Conservation (phyloP, 768 basidiomycete species). For the Psilocybe azurescens region DNA sequence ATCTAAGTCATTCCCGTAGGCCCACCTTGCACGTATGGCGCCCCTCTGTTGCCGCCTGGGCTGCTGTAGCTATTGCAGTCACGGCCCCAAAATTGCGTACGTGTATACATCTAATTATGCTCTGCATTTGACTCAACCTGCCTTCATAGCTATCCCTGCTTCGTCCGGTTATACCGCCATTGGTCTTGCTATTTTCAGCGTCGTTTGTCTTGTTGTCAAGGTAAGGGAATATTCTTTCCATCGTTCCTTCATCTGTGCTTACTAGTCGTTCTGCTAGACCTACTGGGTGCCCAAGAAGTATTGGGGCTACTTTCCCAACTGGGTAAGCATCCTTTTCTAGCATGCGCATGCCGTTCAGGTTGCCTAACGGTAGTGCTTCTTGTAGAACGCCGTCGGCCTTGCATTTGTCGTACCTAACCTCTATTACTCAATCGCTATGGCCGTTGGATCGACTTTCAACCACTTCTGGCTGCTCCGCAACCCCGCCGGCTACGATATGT, state of each 20-base stretch:
- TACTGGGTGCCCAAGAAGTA: conserved; percentile 54
- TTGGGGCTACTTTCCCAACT: conserved; percentile 57
- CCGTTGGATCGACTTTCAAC: conserved; percentile 50
- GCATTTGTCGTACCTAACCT: conserved; percentile 59
- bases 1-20: conserved; percentile 21
- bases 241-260: not conserved
- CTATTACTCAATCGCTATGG: conserved; percentile 58
- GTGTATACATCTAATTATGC: conserved; percentile 13
- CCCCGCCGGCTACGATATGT: conserved; percentile 55
- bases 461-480: conserved; percentile 52
- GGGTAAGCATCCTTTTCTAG: conserved; percentile 31
- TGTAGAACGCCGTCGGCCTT: conserved; percentile 53
- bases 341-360: not conserved
- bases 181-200: conserved; percentile 50
- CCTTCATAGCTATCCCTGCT: conserved; percentile 47
- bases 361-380: not conserved
- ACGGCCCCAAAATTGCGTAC: conserved; percentile 51
- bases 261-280: conserved; percentile 28
- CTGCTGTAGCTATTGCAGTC: conserved; percentile 59
- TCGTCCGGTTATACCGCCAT: conserved; percentile 66
- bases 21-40: conserved; percentile 52
- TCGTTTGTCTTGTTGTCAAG: conserved; percentile 50
- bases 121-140: not conserved
- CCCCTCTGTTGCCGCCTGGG: conserved; percentile 64
- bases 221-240: conserved; percentile 13